A percentile compares a stretch with the other conserved stretches of the same genome.
These are phyloP conservation scores for Colletotrichum tamarilloi DNA, from an alignment of 2,329 filamentous ascomycete genomes.

Conservation along the genomic window DNA sequence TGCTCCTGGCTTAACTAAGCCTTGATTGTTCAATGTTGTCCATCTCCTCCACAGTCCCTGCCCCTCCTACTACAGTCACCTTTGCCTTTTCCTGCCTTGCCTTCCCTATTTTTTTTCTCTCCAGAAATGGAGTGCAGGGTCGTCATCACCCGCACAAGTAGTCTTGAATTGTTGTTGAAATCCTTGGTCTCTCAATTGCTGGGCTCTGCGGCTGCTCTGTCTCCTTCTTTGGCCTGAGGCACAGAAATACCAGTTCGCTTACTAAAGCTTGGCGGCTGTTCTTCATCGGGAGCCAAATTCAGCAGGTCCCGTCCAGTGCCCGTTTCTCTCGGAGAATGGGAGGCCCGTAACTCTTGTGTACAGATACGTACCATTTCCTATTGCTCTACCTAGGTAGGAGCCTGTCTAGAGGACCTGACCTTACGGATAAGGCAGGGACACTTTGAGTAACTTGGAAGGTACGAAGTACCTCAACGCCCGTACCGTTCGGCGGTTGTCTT, in stretches of 20 bases:
- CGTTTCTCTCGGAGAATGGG: background rate
- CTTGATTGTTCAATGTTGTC: too few species aligned
- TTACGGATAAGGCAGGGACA: background rate
- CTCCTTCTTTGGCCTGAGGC: background rate
- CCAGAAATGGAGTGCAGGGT: too few species aligned
- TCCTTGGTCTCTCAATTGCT: too few species aligned
- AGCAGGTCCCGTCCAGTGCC: background rate
- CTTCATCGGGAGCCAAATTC: background rate
- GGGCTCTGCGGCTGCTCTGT: too few species aligned
- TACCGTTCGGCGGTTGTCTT: background rate
- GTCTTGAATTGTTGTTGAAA: too few species aligned
- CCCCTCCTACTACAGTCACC: background rate
- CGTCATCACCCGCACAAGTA: too few species aligned
- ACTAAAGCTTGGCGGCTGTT: background rate
- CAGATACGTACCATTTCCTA: background rate
- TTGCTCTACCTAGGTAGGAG: too few species aligned
- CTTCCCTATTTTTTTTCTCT: too few species aligned
- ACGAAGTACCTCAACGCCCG: background rate
- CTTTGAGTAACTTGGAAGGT: background rate
- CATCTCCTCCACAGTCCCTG: background rate
- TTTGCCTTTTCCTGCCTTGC: background rate
- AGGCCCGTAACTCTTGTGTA: background rate
- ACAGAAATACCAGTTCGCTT: background rate
- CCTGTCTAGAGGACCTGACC: background rate
- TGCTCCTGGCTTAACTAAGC: background rate